Percentiles rank a stretch among this genome's conserved stretches.
Conservation (phyloP, 768 basidiomycete species). For the Saitozyma sp. region DNA sequence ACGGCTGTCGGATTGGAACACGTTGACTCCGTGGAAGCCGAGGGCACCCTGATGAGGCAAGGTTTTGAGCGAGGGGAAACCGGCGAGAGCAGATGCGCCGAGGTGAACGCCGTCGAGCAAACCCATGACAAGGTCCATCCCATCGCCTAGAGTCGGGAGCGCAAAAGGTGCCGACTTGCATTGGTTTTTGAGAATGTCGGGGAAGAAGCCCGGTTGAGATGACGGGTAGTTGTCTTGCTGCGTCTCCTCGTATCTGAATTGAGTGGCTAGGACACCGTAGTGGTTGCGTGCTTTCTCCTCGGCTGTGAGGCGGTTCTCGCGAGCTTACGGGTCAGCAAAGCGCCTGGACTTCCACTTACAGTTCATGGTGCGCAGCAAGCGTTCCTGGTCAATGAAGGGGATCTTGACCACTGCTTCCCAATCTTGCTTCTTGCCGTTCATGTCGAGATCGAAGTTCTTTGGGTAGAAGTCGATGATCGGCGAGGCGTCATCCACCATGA, state of each 20-base stretch:
- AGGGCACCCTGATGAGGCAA: slow-evolving; percentile 74
- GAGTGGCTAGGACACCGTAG: slow-evolving; percentile 71
- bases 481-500: slow-evolving; percentile 82
- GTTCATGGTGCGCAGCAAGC: slow-evolving; percentile 79
- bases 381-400: slow-evolving; percentile 85
- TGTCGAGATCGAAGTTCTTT: slow-evolving; percentile 80
- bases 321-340: slow-evolving; percentile 57
- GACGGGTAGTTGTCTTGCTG: slow-evolving; percentile 77
- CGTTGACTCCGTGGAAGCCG: slow-evolving; percentile 85
- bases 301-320: slow-evolving; percentile 70
- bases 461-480: slow-evolving; percentile 96
- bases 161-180: slow-evolving; percentile 81
- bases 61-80: slow-evolving; percentile 93
- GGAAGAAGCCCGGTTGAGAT: slow-evolving; percentile 92
- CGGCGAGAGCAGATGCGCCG: slow-evolving; percentile 81
- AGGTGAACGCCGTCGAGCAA: slow-evolving; percentile 84
- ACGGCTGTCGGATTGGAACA: slow-evolving; percentile 83
- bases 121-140: slow-evolving; percentile 80
- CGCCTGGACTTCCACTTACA: slow-evolving; percentile 56
- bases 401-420: slow-evolving; percentile 99
- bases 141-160: slow-evolving; percentile 74
- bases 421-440: slow-evolving; percentile 97
- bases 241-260: slow-evolving; percentile 68
- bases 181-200: slow-evolving; percentile 73
- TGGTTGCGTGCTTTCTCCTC: slow-evolving; percentile 76